These are phyloP conservation scores for Pelargonium fulgidum DNA, from an alignment of 441 rosid species.

Conservation along the genomic window DNA sequence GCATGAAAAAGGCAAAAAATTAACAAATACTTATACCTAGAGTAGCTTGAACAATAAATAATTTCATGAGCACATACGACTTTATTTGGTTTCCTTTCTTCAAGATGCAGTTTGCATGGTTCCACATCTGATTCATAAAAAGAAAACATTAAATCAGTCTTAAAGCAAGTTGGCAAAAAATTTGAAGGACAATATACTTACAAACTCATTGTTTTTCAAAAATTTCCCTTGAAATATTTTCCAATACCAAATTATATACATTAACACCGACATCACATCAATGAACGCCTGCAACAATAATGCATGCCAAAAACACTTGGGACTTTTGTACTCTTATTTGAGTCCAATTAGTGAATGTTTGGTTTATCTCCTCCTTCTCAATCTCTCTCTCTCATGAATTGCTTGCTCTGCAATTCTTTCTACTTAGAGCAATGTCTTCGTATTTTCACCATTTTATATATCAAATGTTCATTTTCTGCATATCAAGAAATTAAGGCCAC, in stretches of 20 bases:
- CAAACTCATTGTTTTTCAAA: not conserved
- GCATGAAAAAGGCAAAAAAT: conserved; percentile 11
- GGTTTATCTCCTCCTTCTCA: no score
- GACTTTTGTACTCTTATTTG: no score
- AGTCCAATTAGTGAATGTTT: no score
- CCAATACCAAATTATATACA: not conserved
- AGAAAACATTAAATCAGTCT: conserved; percentile 16
- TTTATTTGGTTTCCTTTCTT: conserved; percentile 75
- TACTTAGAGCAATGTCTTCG: no score
- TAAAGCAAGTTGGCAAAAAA: not conserved
- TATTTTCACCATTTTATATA: no score
- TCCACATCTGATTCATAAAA: conserved; percentile 64
- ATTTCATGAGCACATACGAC: conserved; percentile 41
- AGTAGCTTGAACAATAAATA: conserved; percentile 5
- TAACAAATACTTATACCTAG: conserved; percentile 7
- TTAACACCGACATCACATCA: no score
- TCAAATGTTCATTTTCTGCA: no score
- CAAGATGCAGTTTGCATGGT: conserved; percentile 69
- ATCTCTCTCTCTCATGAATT: no score
- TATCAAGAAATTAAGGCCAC: no score
- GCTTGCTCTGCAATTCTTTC: no score
- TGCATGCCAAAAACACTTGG: no score
- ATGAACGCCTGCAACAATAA: no score
- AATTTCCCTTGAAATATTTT: not conserved
- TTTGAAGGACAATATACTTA: not conserved